phyloP scores from a whole-genome alignment of 78 protist species.

The Dictyostelium brefeldianum region DNA sequence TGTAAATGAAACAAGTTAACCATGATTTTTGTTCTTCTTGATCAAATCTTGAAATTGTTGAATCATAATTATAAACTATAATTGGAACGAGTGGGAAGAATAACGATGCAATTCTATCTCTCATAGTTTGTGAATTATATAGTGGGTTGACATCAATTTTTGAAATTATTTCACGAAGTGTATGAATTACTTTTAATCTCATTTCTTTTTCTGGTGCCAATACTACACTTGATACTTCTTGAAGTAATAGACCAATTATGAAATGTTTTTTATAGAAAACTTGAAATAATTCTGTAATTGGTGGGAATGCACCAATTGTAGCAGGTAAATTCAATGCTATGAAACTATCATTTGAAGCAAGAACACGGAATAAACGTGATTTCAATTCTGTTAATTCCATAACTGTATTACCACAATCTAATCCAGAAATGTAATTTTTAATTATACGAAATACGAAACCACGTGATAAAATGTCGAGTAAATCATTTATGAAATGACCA shows the following conservation, averaged over 20 bases:
- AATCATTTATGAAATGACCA: slow-evolving; percentile 60
- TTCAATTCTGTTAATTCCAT: slow-evolving; percentile 60
- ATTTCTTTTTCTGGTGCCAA: slow-evolving; percentile 27
- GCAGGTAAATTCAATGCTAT: slow-evolving; percentile 70
- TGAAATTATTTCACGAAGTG: slow-evolving; percentile 45
- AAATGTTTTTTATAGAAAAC: slow-evolving; percentile 59
- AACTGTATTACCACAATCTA: slow-evolving; percentile 12
- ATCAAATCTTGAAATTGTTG: neutral
- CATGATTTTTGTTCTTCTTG: slow-evolving; percentile 17
- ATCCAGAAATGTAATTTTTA: slow-evolving; percentile 24
- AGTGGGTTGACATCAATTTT: slow-evolving; percentile 3
- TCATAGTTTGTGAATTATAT: slow-evolving; percentile 48
- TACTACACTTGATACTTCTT: slow-evolving; percentile 45
- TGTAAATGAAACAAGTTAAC: slow-evolving; percentile 68
- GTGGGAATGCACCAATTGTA: slow-evolving; percentile 6
- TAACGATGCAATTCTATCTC: slow-evolving; percentile 62
- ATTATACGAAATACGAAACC: slow-evolving; percentile 55
- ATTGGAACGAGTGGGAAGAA: slow-evolving; percentile 64
- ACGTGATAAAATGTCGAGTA: slow-evolving; percentile 45
- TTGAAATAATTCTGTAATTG: neutral
- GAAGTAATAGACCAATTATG: slow-evolving; percentile 64
- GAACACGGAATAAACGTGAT: slow-evolving; percentile 48
- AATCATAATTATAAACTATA: slow-evolving; percentile 38
- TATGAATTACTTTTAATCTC: slow-evolving; percentile 31
- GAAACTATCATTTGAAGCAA: slow-evolving; percentile 39